Percentiles rank a stretch among this genome's conserved stretches.
Evolutionary conservation across 306 rosid species (phyloP).

Genomic region (Rubus idaeus): DNA sequence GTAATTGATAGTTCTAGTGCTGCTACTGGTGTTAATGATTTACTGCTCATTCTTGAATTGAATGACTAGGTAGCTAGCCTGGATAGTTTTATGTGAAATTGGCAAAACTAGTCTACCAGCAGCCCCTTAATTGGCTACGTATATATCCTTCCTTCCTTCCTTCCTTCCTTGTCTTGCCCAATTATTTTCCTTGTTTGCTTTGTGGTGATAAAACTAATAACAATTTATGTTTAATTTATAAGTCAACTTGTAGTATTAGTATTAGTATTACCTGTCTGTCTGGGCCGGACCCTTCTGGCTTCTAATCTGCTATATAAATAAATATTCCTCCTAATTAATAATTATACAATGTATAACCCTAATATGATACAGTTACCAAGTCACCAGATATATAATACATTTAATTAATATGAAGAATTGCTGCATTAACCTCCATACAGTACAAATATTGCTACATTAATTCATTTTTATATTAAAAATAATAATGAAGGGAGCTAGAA

Average conservation of each 20-base stretch:
- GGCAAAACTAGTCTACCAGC: background rate
- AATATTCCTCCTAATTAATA: background rate
- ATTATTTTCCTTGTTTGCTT: background rate
- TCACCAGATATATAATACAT: no score
- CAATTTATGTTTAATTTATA: background rate
- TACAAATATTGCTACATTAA: no score
- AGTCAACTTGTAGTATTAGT: background rate
- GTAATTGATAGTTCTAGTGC: background rate
- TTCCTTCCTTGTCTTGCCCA: background rate
- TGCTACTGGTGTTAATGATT: background rate
- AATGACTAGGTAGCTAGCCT: no score
- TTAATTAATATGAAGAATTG: background rate
- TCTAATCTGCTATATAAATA: background rate
- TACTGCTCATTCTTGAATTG: background rate
- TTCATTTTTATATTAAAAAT: no score
- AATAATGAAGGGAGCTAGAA: background rate
- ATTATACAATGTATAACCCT: background rate
- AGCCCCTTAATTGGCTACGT: background rate
- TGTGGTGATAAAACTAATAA: background rate
- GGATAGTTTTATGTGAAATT: background rate
- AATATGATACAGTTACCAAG: background rate
- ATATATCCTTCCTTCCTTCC: background rate
- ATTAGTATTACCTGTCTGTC: background rate
- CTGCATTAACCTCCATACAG: background rate
- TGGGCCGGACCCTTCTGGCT: background rate